Base-by-base conservation (phyloP, 169 alveolate species). In the Hepatocystis sp. region DNA sequence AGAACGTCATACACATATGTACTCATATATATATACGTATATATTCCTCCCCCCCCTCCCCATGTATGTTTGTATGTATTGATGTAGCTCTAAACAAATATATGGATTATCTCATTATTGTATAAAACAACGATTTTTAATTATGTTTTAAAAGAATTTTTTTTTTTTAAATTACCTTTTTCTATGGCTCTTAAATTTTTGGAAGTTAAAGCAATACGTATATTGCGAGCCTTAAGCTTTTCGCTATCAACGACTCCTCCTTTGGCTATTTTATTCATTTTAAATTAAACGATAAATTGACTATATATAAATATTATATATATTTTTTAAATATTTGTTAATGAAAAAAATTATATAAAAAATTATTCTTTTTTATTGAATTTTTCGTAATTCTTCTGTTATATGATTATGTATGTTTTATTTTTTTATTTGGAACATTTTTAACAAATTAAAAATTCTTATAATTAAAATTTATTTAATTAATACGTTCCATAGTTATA, bases 181-280 rank as follows among this genome's bases (percentile, higher is more conserved):
- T 95, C 97, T 44, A 95, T 91, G 51, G 98, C 93, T 84, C 93
- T 92, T 64, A 95, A 93, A 84, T 96, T 95, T 84, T 94, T 95
- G 90, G 97, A 95, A 67, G 97, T 94, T 76, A 97, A 92, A 66
- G 99, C 96, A 84, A 97, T 95, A 58, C 98, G 96, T 63, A 97
- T 97, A 85, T 94, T 92, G 91, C 96, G 98, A 91, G 93, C 93
- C 66, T 95, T 93, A 92, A 85, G 90, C 94, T 96, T 93, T 91
- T 93, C 97, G 91, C 91, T 96, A 25, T 91, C 97, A 86, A 68
- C 91, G 85, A 91, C 91, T 19, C 96, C 97, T 47, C 91, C 95
- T 90, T 93, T 93, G 61, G 81, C 39, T 63, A 85, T 92, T 84
- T 94, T 94, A 76, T 90, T 91, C 94, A 91, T 86, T 66, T 81